Conservation (phyloP, 1,284 basidiomycete genomes). For the Trichosporon ovoides region DNA sequence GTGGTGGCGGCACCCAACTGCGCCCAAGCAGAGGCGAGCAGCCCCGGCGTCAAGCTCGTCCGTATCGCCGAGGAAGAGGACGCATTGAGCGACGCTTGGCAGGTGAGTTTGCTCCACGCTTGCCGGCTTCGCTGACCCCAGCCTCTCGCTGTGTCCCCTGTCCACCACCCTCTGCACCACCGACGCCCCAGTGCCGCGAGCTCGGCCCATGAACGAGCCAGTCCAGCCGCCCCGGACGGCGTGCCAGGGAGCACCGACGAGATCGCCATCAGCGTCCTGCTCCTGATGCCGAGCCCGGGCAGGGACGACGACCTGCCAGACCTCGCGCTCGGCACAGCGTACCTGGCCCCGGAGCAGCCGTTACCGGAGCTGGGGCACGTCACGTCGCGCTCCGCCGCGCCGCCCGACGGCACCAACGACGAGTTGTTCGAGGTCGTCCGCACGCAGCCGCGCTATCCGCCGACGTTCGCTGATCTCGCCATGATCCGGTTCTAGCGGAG, state of each 20-base stretch:
- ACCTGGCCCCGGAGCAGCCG: background rate
- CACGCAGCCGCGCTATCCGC: background rate
- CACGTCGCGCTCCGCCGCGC: background rate
- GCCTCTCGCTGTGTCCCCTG: constrained; percentile 7
- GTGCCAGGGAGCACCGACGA: constrained; percentile 1
- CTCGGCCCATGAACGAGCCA: no score
- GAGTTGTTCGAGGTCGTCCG: background rate
- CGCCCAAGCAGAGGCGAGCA: background rate
- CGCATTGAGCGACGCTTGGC: background rate
- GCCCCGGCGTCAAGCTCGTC: background rate
- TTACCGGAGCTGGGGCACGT: background rate
- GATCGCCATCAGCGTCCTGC: constrained; percentile 12
- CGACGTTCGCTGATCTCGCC: background rate
- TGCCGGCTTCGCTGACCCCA: background rate
- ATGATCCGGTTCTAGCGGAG: background rate
- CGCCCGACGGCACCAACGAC: constrained; percentile 4
- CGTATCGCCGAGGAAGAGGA: background rate
- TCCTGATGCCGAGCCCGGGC: constrained; percentile 10
- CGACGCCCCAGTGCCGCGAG: background rate
- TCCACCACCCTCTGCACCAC: no score
- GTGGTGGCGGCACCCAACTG: background rate
- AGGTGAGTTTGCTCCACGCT: constrained; percentile 5
- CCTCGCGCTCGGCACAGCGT: constrained; percentile 16
- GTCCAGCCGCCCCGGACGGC: no score
- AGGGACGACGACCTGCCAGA: constrained; percentile 11